Percentiles rank a stretch among this genome's conserved stretches.
Conservation (phyloP, 495 filamentous ascomycete species). For the Aspergillus ostianus region DNA sequence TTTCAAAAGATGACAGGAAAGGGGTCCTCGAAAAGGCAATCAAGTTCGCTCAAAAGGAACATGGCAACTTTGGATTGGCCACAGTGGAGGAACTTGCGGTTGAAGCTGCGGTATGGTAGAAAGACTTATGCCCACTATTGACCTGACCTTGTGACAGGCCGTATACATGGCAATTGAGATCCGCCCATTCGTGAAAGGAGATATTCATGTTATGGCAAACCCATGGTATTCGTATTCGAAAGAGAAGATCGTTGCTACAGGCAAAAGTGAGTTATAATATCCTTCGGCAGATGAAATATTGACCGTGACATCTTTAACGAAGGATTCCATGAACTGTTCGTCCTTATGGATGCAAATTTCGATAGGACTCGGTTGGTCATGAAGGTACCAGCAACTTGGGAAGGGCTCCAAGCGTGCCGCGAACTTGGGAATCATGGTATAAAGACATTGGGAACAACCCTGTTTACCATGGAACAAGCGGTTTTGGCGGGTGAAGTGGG, state of each 20-base stretch:
- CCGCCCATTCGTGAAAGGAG: conserved; percentile 1
- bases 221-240: conserved; percentile 4
- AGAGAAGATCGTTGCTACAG: neutral
- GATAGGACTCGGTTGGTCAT: conserved; percentile 1
- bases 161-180: neutral
- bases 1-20: neutral
- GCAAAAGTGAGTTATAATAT: neutral
- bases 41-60: neutral
- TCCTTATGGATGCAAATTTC: neutral
- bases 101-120: conserved; percentile 8
- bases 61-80: neutral
- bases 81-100: conserved; percentile 6
- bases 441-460: conserved; percentile 9
- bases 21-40: neutral
- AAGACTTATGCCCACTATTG: neutral
- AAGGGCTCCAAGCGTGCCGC: conserved; percentile 10
- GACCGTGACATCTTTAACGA: too few relatives aligned
- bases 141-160: neutral
- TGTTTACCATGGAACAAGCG: conserved; percentile 12
- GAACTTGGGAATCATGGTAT: neutral
- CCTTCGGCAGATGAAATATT: neutral
- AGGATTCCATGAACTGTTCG: conserved; percentile 9
- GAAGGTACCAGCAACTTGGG: conserved; percentile 12
- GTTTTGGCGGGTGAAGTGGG: conserved; percentile 10
- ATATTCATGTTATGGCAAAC: conserved; percentile 11